Evolutionary conservation across 2,329 filamentous ascomycete genomes (phyloP), one percentile per base, ranked within the genome.

Genomic region (Colletotrichum graminicola): DNA sequence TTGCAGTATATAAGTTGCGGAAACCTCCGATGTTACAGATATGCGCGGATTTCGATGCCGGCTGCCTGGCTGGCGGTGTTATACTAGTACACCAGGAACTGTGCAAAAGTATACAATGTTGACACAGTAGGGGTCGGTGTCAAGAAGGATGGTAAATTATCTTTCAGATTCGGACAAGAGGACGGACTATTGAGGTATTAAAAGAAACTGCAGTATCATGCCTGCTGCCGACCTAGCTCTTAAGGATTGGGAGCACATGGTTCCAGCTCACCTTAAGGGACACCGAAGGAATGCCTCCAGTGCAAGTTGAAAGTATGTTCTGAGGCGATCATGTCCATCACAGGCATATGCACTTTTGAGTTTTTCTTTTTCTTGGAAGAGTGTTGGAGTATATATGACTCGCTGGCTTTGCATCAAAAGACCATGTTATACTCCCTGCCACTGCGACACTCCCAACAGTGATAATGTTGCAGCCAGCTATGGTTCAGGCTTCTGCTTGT

Each of bases 401-500:
- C 34, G 21, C 54, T n/a, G 8, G 12, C 54, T 26, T 39, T 10
- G 3, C 5, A 23, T n/a, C 21, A 23, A 56, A 21, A 5, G 16
- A 26, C 34, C 29, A 26, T n/a, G 21, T 12, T 14, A 18, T 26
- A 16, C 34, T 26, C 29, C 34, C n/a, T 10, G n/a, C 34, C n/a
- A 39, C n/a, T 2, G 34, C 6, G 16, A 21, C 12, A 39, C 26
- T 12, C n/a, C 55, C 8, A 18, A 10, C 6, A 26, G 14, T 26
- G 7, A 12, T 41, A 11, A 18, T 8, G 32, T 23, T 10, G 39
- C 2, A 23, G 5, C 32, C 1, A 16, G 34, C 23, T 39, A 51
- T 47, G 14, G 29, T 16, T 32, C 45, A 21, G 23, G 16, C 47
- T 47, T 47, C 26, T 61, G 3, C 62, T 72, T 85, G 76, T 87